Evolutionary conservation across 2,329 filamentous ascomycete species (phyloP), one percentile per base, ranked within the genome.

Genomic region (Cryoendolithus antarcticus): DNA sequence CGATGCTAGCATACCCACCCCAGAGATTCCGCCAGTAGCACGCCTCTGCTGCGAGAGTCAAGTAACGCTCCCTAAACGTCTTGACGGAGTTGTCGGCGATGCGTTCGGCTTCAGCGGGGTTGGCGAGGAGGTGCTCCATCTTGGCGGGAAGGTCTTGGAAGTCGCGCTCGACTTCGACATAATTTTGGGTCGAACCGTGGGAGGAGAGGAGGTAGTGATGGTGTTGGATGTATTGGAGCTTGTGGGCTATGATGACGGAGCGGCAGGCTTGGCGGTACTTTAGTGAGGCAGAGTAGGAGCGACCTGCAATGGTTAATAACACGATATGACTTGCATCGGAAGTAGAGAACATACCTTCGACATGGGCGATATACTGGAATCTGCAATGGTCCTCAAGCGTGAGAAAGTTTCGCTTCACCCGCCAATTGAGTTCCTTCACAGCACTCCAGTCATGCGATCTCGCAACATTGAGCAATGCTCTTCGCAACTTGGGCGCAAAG

Each of bases 31-130:
- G 36, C 46, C 44, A 48, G 1, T 62, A 62, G 37, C 53, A 55
- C n/a, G 47, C 41, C 27, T 48, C 48, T 2, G 53, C 53, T 4
- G 53, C 49, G 13, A 45, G 41, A 4, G 49, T 52, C 21, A 74
- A 54, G 48, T 73, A 74, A 3, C 66, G 56, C 46, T 74, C 69
- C 2, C 70, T 61, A 47, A 73, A 72, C 10, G 61, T 64, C 32
- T 50, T 50, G 4, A 66, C 61, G 3, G 59, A 62, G 47, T 73
- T 71, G 19, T 64, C 54, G 9, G 71, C 71, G 38, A 76, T 71
- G 28, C 52, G 53, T 49, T 67, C 58, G n/a, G 70, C 69, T 4
- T 60, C 51, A 3, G 57, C 47, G 0, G 62, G 62, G 41, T 71
- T 55, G 37, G 60, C 55, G 34, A 67, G 55, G 4, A 72, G 53